phyloP scores from a whole-genome alignment of 257 asterid genomes.

The Solanum piurae region DNA sequence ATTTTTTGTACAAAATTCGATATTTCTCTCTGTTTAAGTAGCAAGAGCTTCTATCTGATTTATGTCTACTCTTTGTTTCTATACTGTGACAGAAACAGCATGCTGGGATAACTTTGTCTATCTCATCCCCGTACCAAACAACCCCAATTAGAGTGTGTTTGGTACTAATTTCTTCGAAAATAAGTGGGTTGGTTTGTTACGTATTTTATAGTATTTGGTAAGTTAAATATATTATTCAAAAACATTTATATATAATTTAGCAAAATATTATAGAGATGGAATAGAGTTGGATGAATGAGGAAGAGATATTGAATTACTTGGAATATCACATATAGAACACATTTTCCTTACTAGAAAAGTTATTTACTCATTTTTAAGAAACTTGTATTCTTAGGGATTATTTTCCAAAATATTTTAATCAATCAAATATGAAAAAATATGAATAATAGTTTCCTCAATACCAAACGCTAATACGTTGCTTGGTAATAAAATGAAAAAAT shows the following conservation, averaged over 20 bases:
- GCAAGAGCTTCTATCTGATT: background rate
- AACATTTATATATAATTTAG: background rate
- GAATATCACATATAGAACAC: background rate
- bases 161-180: no score
- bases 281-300: background rate
- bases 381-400: background rate
- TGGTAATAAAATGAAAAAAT: no score
- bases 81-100: background rate
- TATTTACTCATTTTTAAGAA: background rate
- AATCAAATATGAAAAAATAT: background rate
- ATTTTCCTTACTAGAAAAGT: background rate
- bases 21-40: background rate
- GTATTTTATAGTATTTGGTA: background rate
- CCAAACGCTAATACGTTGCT: background rate
- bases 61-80: background rate
- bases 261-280: background rate
- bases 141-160: background rate
- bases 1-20: background rate
- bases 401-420: background rate
- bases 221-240: background rate
- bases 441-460: background rate
- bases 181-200: background rate
- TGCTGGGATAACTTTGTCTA: background rate
- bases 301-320: background rate
- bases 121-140: background rate